Conservation (phyloP, 352 stramenopile genomes). For the Albugo laibachii region DNA sequence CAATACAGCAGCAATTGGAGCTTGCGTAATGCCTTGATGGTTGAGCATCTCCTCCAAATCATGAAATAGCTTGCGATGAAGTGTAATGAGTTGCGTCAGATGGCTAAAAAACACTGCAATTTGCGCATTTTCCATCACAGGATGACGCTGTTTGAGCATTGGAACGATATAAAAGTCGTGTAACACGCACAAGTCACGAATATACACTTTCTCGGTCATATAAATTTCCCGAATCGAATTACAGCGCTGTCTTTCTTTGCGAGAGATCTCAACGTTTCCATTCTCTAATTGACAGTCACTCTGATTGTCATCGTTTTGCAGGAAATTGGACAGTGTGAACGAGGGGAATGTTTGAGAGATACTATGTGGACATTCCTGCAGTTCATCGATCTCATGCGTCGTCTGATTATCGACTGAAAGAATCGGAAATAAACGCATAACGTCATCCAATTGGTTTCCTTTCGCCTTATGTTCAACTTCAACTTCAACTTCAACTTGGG, state of each 20-base stretch:
- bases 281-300: no score
- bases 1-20: neutral
- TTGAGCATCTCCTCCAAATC: constrained; percentile 44
- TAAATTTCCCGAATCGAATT: constrained; percentile 68
- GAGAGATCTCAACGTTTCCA: neutral
- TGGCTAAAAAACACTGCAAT: constrained; percentile 81
- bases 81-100: constrained; percentile 53
- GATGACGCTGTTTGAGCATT: constrained; percentile 53
- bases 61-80: constrained; percentile 68
- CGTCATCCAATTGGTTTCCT: no score
- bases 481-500: no score
- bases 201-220: constrained; percentile 55
- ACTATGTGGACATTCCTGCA: no score
- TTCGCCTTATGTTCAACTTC: no score
- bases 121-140: constrained; percentile 64
- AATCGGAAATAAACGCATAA: no score
- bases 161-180: constrained; percentile 66
- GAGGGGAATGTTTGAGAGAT: no score
- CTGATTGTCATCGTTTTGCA: no score
- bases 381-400: no score
- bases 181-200: constrained; percentile 47
- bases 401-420: no score
- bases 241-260: constrained; percentile 12
- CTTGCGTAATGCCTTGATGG: constrained; percentile 4
- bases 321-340: no score